These are phyloP conservation scores for Cyberlindnera meyerae DNA, from an alignment of 805 yeast species.

Conservation along the genomic window DNA sequence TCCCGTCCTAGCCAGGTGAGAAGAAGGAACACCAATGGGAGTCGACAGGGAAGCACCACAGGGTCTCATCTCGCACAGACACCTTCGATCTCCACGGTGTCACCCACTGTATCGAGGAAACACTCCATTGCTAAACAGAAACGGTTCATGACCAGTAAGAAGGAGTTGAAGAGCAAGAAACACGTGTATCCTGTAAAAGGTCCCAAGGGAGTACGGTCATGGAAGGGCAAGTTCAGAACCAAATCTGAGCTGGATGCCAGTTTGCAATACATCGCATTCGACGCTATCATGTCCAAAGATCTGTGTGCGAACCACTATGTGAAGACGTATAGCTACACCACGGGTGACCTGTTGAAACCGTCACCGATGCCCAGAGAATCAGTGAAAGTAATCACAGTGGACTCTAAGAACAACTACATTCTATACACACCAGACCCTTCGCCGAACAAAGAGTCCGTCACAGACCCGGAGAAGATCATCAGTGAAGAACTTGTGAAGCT, in stretches of 20 bases:
- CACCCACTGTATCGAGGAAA: conserved; percentile 12
- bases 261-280: conserved; percentile 21
- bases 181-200: conserved; percentile 24
- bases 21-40: no score
- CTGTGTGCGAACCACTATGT: conserved; percentile 19
- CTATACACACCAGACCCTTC: conserved; percentile 24
- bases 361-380: conserved; percentile 12
- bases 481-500: conserved; percentile 20
- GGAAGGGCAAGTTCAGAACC: conserved; percentile 24
- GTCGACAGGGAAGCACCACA: no score
- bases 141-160: conserved; percentile 21
- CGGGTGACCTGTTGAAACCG: conserved; percentile 10
- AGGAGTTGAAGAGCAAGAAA: conserved; percentile 16
- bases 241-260: conserved; percentile 20
- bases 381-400: conserved; percentile 21
- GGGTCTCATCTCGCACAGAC: no score
- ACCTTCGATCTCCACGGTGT: conserved; percentile 19
- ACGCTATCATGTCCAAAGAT: conserved; percentile 21
- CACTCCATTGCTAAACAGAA: conserved; percentile 15
- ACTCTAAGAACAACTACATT: conserved; percentile 24
- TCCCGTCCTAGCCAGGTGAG: no score
- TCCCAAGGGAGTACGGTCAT: conserved; percentile 20
- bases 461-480: conserved; percentile 21
- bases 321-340: conserved; percentile 8
- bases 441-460: conserved; percentile 16